A percentile compares a stretch with the other conserved stretches of the same genome.
Evolutionary conservation across 257 asterid species (phyloP).

Genomic region (Solanum piurae): DNA sequence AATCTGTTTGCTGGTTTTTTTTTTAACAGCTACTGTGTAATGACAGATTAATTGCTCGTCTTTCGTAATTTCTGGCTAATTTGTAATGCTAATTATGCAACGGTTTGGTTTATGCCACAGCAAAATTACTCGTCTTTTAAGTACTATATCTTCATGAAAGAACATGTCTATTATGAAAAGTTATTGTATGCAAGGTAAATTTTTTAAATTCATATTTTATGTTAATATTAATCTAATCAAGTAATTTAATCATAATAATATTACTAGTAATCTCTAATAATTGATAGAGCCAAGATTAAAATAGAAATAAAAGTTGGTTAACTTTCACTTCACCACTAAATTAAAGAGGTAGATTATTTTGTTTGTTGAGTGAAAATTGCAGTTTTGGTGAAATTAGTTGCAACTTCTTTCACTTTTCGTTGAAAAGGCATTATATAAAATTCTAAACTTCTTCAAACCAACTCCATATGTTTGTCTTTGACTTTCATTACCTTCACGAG

Average conservation of each 20-base stretch:
- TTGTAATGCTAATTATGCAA: background rate
- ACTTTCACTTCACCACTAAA: slow-evolving; percentile 24
- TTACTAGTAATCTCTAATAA: background rate
- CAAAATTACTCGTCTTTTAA: background rate
- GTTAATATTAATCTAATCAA: background rate
- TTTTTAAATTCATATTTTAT: background rate
- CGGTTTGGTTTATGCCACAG: background rate
- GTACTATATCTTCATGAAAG: background rate
- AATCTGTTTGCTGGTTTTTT: background rate
- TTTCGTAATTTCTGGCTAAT: background rate
- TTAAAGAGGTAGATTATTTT: slow-evolving; percentile 16
- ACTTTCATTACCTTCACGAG: no score
- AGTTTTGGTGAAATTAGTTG: slow-evolving; percentile 35
- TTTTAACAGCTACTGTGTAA: background rate
- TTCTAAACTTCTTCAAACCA: slow-evolving; percentile 15
- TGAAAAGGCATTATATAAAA: slow-evolving; percentile 1
- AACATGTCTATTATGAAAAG: background rate
- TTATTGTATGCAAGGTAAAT: no score
- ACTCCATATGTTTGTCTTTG: background rate
- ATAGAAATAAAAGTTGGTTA: background rate
- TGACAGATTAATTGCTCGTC: background rate
- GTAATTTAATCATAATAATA: background rate
- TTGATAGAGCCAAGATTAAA: background rate
- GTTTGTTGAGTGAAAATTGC: slow-evolving; percentile 7
- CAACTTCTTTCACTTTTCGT: slow-evolving; percentile 27